Evolutionary conservation across 2,329 filamentous ascomycete species (phyloP).

Genomic region (Sclerotinia borealis): DNA sequence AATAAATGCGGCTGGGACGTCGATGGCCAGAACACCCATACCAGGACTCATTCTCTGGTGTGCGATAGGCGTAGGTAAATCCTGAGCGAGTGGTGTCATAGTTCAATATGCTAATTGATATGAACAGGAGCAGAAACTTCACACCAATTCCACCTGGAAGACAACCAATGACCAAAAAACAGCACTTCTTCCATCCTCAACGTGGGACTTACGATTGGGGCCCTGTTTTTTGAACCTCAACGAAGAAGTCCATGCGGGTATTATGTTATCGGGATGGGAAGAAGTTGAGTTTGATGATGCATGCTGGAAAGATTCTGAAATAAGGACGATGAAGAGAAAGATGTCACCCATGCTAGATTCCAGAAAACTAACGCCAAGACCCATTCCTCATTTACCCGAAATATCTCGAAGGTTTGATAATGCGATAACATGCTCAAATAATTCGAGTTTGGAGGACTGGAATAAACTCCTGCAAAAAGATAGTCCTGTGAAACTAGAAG

Average conservation of each 20-base stretch:
- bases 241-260: neutral
- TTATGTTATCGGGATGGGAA: neutral
- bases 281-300: neutral
- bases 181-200: neutral
- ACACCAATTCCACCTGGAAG: neutral
- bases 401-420: neutral
- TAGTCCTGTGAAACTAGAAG: neutral
- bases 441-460: neutral
- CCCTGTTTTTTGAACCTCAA: neutral
- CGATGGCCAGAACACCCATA: neutral
- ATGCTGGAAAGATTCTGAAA: neutral
- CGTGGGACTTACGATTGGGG: neutral
- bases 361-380: neutral
- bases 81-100: neutral
- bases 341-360: slow-evolving; percentile 5
- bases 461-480: neutral
- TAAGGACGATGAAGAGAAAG: neutral
- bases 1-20: neutral
- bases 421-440: neutral
- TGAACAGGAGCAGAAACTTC: neutral
- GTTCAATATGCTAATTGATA: neutral
- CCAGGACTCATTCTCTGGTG: neutral
- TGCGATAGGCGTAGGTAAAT: neutral
- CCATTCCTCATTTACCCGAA: neutral
- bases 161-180: neutral